A percentile compares a stretch with the other conserved stretches of the same genome.
phyloP scores from a whole-genome alignment of 768 basidiomycete genomes.

The Lentinus tigrinus region DNA sequence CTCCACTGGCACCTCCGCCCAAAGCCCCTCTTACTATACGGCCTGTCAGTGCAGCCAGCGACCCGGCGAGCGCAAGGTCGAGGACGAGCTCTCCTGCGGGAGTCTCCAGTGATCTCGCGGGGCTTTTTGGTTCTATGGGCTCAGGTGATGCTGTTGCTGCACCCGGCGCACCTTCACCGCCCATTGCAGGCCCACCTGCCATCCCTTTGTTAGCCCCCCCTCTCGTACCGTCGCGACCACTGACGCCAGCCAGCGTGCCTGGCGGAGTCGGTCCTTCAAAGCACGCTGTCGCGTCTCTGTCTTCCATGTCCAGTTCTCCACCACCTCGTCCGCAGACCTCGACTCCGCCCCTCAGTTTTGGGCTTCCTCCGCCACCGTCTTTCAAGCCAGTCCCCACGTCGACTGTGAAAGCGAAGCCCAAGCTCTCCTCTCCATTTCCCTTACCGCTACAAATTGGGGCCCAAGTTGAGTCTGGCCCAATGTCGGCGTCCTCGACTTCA shows the following conservation, averaged over 20 bases:
- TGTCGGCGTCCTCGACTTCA: conserved; percentile 13
- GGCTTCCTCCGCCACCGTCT: conserved; percentile 9
- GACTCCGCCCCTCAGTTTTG: conserved; percentile 2
- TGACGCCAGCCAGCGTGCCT: conserved; percentile 10
- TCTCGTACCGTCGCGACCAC: conserved; percentile 17
- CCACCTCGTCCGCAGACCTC: conserved; percentile 8
- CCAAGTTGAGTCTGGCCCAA: not conserved
- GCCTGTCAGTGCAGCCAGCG: not conserved
- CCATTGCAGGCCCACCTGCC: not conserved
- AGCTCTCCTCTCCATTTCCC: conserved; percentile 12
- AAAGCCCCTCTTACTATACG: not conserved
- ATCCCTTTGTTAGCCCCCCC: conserved; percentile 12
- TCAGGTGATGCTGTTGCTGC: conserved; percentile 3
- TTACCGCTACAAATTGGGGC: not conserved
- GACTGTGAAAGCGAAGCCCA: conserved; percentile 2
- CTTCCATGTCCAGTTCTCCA: not conserved
- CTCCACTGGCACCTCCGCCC: conserved; percentile 18
- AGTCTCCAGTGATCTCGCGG: conserved; percentile 15
- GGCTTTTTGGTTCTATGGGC: conserved; percentile 12
- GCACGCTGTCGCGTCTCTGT: not conserved
- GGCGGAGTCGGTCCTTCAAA: conserved; percentile 6
- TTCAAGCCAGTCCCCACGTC: not conserved
- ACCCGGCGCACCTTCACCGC: not conserved
- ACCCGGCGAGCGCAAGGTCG: not conserved
- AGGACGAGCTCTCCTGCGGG: not conserved